Evolutionary conservation across 1,284 basidiomycete genomes (phyloP).

Genomic region (Trichosporon coremiiforme): DNA sequence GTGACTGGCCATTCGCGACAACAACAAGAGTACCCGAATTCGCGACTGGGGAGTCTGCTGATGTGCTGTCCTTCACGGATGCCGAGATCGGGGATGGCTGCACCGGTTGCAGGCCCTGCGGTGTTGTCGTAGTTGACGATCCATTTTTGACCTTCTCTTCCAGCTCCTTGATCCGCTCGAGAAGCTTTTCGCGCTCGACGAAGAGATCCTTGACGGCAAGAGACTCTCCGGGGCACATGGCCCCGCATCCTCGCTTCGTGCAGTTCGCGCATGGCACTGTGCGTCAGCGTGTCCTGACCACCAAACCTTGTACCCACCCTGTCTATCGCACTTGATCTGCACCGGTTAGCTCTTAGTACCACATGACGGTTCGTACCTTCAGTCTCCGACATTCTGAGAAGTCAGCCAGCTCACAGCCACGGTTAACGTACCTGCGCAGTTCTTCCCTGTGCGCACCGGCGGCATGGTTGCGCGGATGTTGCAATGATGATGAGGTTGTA

Average conservation of each 20-base stretch:
- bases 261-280: conserved; percentile 20
- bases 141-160: conserved; percentile 10
- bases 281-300: neutral
- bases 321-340: conserved; percentile 21
- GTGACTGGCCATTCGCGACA: conserved; percentile 12
- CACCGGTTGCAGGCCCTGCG: neutral
- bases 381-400: conserved; percentile 16
- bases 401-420: neutral
- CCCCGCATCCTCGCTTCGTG: conserved; percentile 19
- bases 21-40: conserved; percentile 17
- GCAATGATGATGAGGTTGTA: neutral
- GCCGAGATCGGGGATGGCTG: neutral
- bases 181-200: conserved; percentile 14
- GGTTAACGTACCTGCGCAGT: conserved; percentile 19
- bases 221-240: conserved; percentile 21
- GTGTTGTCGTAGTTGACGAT: neutral
- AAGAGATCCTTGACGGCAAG: conserved; percentile 22
- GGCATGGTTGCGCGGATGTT: neutral
- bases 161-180: conserved; percentile 16
- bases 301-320: neutral
- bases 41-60: conserved; percentile 7
- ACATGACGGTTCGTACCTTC: neutral
- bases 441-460: conserved; percentile 18
- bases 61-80: conserved; percentile 10
- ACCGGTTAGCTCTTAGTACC: neutral